Conservation (phyloP, 2,329 filamentous ascomycete genomes). For the Chalaropsis thielavioides region DNA sequence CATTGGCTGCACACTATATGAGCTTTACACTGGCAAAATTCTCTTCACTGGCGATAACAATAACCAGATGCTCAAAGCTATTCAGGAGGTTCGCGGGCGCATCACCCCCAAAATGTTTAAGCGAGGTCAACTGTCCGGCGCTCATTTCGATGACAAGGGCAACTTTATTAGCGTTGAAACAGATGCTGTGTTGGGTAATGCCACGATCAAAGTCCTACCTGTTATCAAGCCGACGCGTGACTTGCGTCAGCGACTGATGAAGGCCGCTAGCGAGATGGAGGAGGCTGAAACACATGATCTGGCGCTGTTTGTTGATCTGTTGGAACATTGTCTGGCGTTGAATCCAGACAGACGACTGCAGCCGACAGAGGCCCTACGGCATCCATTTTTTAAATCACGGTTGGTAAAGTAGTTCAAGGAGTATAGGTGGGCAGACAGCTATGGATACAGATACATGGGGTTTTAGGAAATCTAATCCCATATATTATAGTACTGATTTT, state of each 20-base stretch:
- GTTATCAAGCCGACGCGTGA: slow-evolving; percentile 67
- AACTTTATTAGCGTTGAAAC: slow-evolving; percentile 76
- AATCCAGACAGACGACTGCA: slow-evolving; percentile 89
- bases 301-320: slow-evolving; percentile 67
- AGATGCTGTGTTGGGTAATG: slow-evolving; percentile 76
- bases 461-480: not conserved
- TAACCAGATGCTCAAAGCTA: slow-evolving; percentile 93
- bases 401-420: slow-evolving; percentile 2
- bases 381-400: slow-evolving; percentile 62
- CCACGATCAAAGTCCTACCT: slow-evolving; percentile 50
- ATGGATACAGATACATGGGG: slow-evolving; percentile 7
- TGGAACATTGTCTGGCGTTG: slow-evolving; percentile 75
- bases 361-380: slow-evolving; percentile 69
- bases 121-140: slow-evolving; percentile 57
- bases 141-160: slow-evolving; percentile 73
- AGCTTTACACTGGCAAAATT: slow-evolving; percentile 95
- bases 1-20: slow-evolving; percentile 90
- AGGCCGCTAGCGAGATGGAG: slow-evolving; percentile 57
- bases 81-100: slow-evolving; percentile 92
- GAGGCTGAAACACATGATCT: slow-evolving; percentile 56
- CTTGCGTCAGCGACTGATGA: slow-evolving; percentile 63
- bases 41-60: slow-evolving; percentile 90
- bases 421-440: not conserved
- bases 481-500: not conserved
- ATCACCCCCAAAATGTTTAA: slow-evolving; percentile 80